A percentile compares a stretch with the other conserved stretches of the same genome.
Evolutionary conservation across 2,329 filamentous ascomycete species (phyloP).

Genomic region (Meredithiella fracta): DNA sequence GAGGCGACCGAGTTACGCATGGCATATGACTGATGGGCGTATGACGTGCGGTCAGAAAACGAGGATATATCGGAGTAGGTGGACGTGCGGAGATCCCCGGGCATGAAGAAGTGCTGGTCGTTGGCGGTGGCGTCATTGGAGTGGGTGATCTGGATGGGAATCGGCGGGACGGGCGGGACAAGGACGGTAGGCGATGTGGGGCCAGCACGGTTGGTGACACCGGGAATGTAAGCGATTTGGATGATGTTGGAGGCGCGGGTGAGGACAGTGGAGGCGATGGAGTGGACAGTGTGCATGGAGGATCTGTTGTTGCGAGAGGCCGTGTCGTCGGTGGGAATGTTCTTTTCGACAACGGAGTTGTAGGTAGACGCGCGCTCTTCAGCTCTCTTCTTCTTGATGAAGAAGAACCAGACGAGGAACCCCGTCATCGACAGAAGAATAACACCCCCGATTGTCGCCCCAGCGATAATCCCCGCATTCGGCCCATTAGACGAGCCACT

Average conservation of each 20-base stretch:
- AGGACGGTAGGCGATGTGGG: constrained; percentile 66
- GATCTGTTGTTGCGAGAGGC: constrained; percentile 45
- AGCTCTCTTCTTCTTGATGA: constrained; percentile 62
- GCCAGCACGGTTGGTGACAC: constrained; percentile 80
- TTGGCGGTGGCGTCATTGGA: constrained; percentile 34
- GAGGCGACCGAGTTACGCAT: constrained; percentile 66
- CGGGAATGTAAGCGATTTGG: constrained; percentile 96
- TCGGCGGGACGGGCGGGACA: constrained; percentile 84
- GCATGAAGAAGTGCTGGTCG: constrained; percentile 87
- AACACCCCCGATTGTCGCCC: constrained; percentile 76
- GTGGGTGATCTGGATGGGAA: constrained; percentile 50
- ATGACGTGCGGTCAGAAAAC: constrained; percentile 44
- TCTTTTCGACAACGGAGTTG: constrained; percentile 22
- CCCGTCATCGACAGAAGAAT: constrained; percentile 55
- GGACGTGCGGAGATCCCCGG: constrained; percentile 75
- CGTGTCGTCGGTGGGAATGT: constrained; percentile 22
- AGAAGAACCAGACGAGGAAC: constrained; percentile 76
- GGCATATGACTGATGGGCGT: constrained; percentile 40
- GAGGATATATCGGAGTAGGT: constrained; percentile 67
- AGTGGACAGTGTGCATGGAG: constrained; percentile 73
- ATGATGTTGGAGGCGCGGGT: constrained; percentile 97
- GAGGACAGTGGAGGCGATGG: constrained; percentile 86
- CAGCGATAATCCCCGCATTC: constrained; percentile 73
- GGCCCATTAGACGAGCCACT: constrained; percentile 28
- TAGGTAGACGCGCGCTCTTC: constrained; percentile 29